Evolutionary conservation across 176 grass and related monocot species (phyloP).

Genomic region (Cymbopogon citratus): DNA sequence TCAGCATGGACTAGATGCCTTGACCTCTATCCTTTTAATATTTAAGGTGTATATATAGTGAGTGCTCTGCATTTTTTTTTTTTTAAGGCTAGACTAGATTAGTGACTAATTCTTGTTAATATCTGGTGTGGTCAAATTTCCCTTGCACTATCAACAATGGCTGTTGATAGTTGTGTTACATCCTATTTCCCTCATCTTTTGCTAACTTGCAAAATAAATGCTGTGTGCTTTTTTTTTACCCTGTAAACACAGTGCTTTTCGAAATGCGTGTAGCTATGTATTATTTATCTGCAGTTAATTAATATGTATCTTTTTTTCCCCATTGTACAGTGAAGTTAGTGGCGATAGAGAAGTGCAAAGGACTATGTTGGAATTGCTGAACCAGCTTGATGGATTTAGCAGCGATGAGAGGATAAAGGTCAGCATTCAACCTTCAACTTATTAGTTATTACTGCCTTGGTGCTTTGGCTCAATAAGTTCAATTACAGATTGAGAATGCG

Average conservation of each 20-base stretch:
- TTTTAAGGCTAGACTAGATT: neutral
- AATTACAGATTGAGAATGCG: neutral
- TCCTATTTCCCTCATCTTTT: neutral
- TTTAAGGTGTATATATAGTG: neutral
- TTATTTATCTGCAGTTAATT: neutral
- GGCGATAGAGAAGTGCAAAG: slow-evolving; percentile 81
- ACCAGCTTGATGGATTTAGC: slow-evolving; percentile 79
- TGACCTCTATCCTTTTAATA: neutral
- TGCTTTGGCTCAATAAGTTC: neutral
- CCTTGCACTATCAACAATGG: neutral
- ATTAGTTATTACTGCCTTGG: neutral
- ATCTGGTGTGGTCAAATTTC: neutral
- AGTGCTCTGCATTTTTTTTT: neutral
- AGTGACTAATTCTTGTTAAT: neutral
- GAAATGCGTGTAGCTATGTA: neutral
- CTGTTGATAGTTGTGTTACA: neutral
- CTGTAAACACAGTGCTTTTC: neutral
- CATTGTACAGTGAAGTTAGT: slow-evolving; percentile 56
- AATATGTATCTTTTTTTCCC: neutral
- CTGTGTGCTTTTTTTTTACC: neutral
- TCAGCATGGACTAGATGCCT: neutral
- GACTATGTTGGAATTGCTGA: slow-evolving; percentile 79
- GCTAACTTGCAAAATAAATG: neutral
- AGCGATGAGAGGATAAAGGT: slow-evolving; percentile 87
- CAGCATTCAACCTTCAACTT: neutral